Percentiles rank a stretch among this genome's conserved stretches.
phyloP scores from a whole-genome alignment of 192 early-diverging fungal species.

The Dimargaris cristalligena region DNA sequence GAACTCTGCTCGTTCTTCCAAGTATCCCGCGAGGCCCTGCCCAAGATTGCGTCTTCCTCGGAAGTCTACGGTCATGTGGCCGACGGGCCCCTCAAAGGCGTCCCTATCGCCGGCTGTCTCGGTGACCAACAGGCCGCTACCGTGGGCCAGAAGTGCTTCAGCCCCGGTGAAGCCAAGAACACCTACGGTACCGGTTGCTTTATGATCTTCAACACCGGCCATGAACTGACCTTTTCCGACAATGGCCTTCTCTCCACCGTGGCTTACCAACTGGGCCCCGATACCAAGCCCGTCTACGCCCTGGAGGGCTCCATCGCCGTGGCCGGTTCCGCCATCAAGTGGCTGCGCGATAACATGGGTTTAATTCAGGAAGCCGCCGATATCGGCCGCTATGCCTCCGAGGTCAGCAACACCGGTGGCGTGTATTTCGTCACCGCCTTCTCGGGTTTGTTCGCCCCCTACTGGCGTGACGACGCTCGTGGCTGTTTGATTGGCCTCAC shows the following conservation, averaged over 20 bases:
- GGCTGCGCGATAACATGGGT: constrained; percentile 74
- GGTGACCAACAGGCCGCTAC: constrained; percentile 93
- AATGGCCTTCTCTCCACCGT: constrained; percentile 82
- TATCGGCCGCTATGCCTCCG: constrained; percentile 49
- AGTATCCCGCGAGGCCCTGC: constrained; percentile 40
- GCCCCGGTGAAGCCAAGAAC: constrained; percentile 78
- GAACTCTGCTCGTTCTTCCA: constrained; percentile 63
- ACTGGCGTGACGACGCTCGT: constrained; percentile 85
- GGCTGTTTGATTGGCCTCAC: constrained; percentile 76
- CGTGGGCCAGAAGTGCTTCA: constrained; percentile 86
- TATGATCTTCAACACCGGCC: constrained; percentile 88
- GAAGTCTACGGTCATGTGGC: constrained; percentile 51
- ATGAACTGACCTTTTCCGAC: constrained; percentile 49
- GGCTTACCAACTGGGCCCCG: constrained; percentile 65
- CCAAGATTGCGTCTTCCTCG: constrained; percentile 67
- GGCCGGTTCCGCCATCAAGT: constrained; percentile 79
- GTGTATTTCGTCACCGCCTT: constrained; percentile 95
- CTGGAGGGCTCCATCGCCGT: constrained; percentile 86
- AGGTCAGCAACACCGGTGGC: constrained; percentile 58
- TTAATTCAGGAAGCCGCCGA: constrained; percentile 58
- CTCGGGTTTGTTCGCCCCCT: constrained; percentile 82
- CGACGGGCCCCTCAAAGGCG: constrained; percentile 40
- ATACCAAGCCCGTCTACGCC: constrained; percentile 56
- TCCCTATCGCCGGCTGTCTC: constrained; percentile 74
- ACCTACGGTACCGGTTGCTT: constrained; percentile 96